Conservation (phyloP, 768 basidiomycete genomes). For the Leccinum sublutescens region DNA sequence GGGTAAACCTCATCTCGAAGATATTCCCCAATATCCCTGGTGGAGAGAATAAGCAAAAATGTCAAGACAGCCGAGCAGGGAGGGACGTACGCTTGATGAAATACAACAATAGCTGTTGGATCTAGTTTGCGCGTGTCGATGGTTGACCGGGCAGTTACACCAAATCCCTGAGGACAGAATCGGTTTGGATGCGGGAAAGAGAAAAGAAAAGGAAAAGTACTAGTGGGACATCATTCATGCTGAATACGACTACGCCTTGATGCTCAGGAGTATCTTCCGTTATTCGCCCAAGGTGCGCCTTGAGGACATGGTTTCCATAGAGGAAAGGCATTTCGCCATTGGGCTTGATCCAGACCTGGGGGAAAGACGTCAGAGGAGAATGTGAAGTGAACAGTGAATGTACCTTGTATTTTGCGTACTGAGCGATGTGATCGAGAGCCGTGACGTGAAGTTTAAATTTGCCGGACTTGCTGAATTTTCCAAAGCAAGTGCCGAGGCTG, state of each 20-base stretch:
- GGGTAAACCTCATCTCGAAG: constrained; percentile 84
- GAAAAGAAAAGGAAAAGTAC: constrained; percentile 41
- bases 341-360: constrained; percentile 96
- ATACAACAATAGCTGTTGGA: constrained; percentile 95
- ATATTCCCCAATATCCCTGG: constrained; percentile 96
- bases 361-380: background rate
- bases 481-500: constrained; percentile 93
- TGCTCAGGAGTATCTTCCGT: constrained; percentile 99
- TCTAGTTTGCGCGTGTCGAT: constrained; percentile 96
- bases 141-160: constrained; percentile 94
- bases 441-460: constrained; percentile 99
- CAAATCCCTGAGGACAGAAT: constrained; percentile 71
- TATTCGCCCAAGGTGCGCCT: constrained; percentile 97
- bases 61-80: background rate
- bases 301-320: constrained; percentile 97
- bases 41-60: constrained; percentile 7
- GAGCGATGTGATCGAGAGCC: constrained; percentile 86
- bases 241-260: constrained; percentile 95
- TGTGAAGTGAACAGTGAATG: constrained; percentile 12
- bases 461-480: constrained; percentile 95
- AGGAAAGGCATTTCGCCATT: constrained; percentile 99
- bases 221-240: constrained; percentile 92
- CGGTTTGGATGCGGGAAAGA: constrained; percentile 5
- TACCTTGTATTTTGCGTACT: constrained; percentile 98
- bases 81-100: constrained; percentile 83